Evolutionary conservation across 768 basidiomycete species (phyloP), one percentile per base, ranked within the genome.

Genomic region (Lentinula sp.): DNA sequence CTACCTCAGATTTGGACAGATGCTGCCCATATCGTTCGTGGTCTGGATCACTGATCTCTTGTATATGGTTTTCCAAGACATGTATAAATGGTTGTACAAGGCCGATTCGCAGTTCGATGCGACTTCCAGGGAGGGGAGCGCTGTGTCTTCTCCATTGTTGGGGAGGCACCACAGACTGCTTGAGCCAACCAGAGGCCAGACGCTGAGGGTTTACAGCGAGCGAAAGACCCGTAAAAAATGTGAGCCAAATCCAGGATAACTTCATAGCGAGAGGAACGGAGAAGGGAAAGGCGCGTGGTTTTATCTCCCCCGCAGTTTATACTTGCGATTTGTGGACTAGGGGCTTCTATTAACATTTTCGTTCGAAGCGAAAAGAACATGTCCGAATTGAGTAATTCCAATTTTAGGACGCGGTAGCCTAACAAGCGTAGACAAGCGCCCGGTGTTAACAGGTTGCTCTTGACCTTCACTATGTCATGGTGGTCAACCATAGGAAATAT

Each of bases 1-100:
- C 77, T 1, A 78, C 76, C 63, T 83, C 75, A 45, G 71, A 73
- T 66, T 79, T 79, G 20, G 79, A 72, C 37, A 83, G 67, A 63
- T 73, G 65, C 2, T 63, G 64, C 2, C 72, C 75, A 56, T 76
- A 76, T 56, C 73, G 69, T 12, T 62, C 53, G 39, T 75, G 74
- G 23, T 54, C 63, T 0, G 76, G 75, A 23, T 77, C 57, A 46
- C 71, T 73, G 2, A 74, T 65, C 42, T 75, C 73, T 66, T 51
- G 68, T 4, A 77, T 66, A 48, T 73, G 73, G 33, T 74, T 59
- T 61, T 77, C 70, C 3, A 77, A 65, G 15, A 65, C 64, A 32
- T 62, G 57, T 33, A 73, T 70, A 61, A 71, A 57, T 10, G 71
- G 72, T 56, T 73, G 74, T 4, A 63, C 63, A 16, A 77, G 71